phyloP scores from a whole-genome alignment of 2,329 filamentous ascomycete genomes.

The Rhinocladiella similis region DNA sequence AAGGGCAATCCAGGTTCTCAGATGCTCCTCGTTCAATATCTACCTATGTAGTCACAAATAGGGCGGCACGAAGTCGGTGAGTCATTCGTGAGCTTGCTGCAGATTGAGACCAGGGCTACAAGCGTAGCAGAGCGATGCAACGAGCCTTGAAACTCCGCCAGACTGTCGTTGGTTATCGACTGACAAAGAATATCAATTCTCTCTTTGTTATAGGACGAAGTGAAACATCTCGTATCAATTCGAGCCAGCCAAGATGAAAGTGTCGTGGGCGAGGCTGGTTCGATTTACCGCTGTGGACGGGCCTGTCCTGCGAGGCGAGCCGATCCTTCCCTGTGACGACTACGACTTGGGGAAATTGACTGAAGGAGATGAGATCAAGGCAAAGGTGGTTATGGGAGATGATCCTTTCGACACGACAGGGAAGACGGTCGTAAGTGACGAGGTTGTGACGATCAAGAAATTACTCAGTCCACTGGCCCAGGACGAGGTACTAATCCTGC shows the following conservation, averaged over 20 bases:
- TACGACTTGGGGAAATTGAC: conserved; percentile 51
- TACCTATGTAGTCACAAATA: no score
- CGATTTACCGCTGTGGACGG: conserved; percentile 57
- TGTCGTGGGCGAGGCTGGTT: conserved; percentile 54
- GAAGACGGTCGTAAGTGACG: conserved; percentile 47
- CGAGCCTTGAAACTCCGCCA: no score
- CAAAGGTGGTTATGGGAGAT: conserved; percentile 52
- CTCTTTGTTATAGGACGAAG: no score
- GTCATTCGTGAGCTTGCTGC: no score
- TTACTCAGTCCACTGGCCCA: conserved; percentile 54
- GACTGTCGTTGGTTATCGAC: no score
- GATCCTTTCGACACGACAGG: conserved; percentile 49
- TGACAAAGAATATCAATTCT: no score
- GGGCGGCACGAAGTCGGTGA: no score
- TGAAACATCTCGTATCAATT: no score
- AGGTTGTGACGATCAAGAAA: conserved; percentile 54
- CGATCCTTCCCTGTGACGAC: conserved; percentile 44
- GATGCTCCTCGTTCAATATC: no score
- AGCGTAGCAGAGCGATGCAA: no score
- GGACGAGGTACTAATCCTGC: conserved; percentile 56
- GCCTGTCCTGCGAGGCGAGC: conserved; percentile 53
- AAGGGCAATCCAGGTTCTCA: no score
- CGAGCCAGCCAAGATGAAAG: conserved; percentile 11
- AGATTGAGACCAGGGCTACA: no score
- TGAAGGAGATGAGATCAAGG: conserved; percentile 50